phyloP scores from a whole-genome alignment of 345 rosid genomes.

The Rhizophora apiculata region DNA sequence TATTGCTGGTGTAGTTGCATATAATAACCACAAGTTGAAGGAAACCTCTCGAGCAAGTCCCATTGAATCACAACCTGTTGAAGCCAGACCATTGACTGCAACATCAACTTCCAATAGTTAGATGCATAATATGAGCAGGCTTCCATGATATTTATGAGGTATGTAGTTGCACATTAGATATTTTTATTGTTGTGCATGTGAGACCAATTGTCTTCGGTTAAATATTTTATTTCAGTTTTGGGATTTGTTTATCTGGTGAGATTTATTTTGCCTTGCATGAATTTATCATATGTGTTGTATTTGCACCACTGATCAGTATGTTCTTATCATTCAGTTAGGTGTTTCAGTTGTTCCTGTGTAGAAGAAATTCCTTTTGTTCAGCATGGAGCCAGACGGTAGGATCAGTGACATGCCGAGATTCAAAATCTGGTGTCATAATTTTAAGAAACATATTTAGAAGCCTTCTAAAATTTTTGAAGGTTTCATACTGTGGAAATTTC shows the following conservation, averaged over 20 bases:
- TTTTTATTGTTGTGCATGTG: not conserved
- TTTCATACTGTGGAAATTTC: too few species aligned
- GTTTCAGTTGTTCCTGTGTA: too few species aligned
- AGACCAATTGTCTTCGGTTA: not conserved
- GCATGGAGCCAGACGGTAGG: too few species aligned
- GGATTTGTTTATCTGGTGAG: not conserved
- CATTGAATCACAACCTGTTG: conserved; percentile 29
- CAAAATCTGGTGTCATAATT: too few species aligned
- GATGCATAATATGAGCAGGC: not conserved
- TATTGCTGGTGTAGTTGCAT: conserved; percentile 94
- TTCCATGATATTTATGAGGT: conserved; percentile 26
- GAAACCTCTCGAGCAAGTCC: conserved; percentile 55
- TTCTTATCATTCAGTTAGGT: too few species aligned
- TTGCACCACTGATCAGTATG: not conserved
- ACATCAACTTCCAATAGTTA: conserved; percentile 34
- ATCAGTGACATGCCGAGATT: too few species aligned
- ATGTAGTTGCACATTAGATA: not conserved
- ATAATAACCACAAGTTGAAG: conserved; percentile 81
- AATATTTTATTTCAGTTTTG: not conserved
- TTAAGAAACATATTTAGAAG: too few species aligned
- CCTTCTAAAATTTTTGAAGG: too few species aligned
- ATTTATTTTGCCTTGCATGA: conserved; percentile 5
- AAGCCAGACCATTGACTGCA: conserved; percentile 43
- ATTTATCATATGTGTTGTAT: not conserved
- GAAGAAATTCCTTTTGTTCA: too few species aligned